Base-by-base conservation (phyloP, 208 protist species). In the Acanthamoeba sp. region DNA sequence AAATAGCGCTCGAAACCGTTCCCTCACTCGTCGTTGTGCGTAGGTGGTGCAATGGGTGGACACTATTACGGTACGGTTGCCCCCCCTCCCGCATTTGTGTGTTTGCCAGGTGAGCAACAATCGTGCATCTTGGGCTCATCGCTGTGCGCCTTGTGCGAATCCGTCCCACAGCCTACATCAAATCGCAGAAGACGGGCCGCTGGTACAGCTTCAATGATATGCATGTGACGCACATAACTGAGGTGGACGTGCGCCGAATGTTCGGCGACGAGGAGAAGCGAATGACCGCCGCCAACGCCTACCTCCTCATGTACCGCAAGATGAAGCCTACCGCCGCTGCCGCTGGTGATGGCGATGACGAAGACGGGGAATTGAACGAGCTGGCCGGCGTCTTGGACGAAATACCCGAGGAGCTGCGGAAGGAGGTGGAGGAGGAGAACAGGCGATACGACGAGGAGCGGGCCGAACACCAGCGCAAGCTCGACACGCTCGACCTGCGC, bases 201-300 rank as follows among this genome's bases (percentile, higher is more conserved):
- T 95, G 94, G 94, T 94, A 76, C 82, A 84, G 50, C 94, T 95
- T 94, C 80, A 95, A 95, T 69, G 94, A 95, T 82, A 85, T 34
- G 27, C 36, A 64, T 40, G 94, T 95, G 2, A 76, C 59, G 10
- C 80, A 93, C 1, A 89, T 96, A 64, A 73, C 88, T 22, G 38
- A 55, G 57, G 34, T 84, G 38, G 88, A 95, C 27, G 84, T 96
- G 48, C 22, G 59, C 12, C 34, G 48, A 10, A 78, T 76, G 38
- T 93, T 78, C 20, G 88, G 88, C 40, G 88, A 93, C 42, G 62
- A 76, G n/a, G 88, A 93, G n/a, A 93, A 93, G 29, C 24, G 88
- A 16, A 50, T 93, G 40, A 78, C 59, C 20, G 50, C 88, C 27
- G 48, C 40, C 64, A 93, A 93, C 42, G 88, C 88, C 38, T 93